Percentiles rank a stretch among this genome's conserved stretches.
Evolutionary conservation across 202 grass and related monocot genomes (phyloP).

Genomic region (Eragrostis tef): DNA sequence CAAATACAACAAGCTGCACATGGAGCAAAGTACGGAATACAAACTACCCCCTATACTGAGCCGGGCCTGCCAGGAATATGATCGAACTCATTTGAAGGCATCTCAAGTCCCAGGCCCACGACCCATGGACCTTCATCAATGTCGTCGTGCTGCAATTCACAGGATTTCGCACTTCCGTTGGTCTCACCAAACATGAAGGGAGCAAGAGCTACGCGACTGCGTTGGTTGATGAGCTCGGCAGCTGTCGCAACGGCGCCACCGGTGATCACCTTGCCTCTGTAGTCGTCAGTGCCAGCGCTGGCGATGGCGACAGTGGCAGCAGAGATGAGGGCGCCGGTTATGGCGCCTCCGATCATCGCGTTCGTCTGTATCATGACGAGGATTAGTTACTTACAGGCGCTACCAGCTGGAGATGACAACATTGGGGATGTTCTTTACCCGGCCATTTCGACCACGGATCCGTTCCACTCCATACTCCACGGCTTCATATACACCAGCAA

Average conservation of each 20-base stretch:
- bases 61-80: too few species aligned
- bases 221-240: constrained; percentile 64
- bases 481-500: constrained; percentile 67
- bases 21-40: too few species aligned
- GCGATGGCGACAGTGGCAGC: not conserved
- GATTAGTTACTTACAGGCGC: not conserved
- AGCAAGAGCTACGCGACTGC: not conserved
- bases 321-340: constrained; percentile 63
- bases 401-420: not conserved
- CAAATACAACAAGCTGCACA: too few species aligned
- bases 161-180: not conserved
- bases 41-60: too few species aligned
- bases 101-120: too few species aligned
- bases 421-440: constrained; percentile 54
- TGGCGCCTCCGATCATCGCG: constrained; percentile 61
- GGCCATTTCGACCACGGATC: constrained; percentile 56
- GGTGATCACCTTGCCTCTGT: constrained; percentile 56
- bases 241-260: constrained; percentile 69
- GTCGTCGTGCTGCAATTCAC: too few species aligned
- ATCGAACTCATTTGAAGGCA: too few species aligned
- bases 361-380: constrained; percentile 54
- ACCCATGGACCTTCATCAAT: too few species aligned
- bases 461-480: constrained; percentile 67
- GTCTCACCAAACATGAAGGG: not conserved
- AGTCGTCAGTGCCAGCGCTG: constrained; percentile 21